These are phyloP conservation scores for Fusarium abutilonis DNA, from an alignment of 2,329 filamentous ascomycete genomes.

Conservation along the genomic window DNA sequence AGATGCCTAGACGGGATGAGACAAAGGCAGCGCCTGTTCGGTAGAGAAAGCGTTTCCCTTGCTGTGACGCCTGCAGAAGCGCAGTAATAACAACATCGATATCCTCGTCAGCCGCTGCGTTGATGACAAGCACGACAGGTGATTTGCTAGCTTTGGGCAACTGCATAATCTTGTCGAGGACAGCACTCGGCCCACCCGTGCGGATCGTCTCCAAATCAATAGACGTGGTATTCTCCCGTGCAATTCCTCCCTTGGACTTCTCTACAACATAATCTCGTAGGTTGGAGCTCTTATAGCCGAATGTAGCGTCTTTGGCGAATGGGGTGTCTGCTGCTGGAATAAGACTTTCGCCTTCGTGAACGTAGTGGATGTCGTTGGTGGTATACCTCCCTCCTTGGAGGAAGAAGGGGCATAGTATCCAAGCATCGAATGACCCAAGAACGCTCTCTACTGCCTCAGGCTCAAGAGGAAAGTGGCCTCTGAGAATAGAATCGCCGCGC, in stretches of 20 bases:
- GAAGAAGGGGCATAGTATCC: constrained; percentile 68
- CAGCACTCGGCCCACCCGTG: constrained; percentile 53
- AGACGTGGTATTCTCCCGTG: constrained; percentile 52
- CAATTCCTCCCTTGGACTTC: constrained; percentile 59
- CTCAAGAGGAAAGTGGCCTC: constrained; percentile 67
- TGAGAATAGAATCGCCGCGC: constrained; percentile 65
- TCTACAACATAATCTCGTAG: constrained; percentile 59
- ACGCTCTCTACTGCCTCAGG: constrained; percentile 61
- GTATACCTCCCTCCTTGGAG: constrained; percentile 67
- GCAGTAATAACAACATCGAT: constrained; percentile 65
- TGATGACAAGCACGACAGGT: constrained; percentile 55
- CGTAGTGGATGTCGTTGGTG: constrained; percentile 67
- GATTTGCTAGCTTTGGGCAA: constrained; percentile 46
- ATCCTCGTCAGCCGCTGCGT: constrained; percentile 63
- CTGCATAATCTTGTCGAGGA: constrained; percentile 54
- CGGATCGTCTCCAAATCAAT: constrained; percentile 61
- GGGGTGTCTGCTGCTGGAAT: constrained; percentile 60
- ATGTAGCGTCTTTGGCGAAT: constrained; percentile 66
- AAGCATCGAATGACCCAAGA: constrained; percentile 61
- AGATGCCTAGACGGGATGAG: constrained; percentile 62
- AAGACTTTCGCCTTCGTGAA: constrained; percentile 57
- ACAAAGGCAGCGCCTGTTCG: constrained; percentile 56
- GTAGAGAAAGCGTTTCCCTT: constrained; percentile 51
- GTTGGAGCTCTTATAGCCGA: constrained; percentile 65
- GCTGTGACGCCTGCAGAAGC: constrained; percentile 51